phyloP scores from a whole-genome alignment of 2,329 filamentous ascomycete genomes.

The Colletotrichum noveboracense region DNA sequence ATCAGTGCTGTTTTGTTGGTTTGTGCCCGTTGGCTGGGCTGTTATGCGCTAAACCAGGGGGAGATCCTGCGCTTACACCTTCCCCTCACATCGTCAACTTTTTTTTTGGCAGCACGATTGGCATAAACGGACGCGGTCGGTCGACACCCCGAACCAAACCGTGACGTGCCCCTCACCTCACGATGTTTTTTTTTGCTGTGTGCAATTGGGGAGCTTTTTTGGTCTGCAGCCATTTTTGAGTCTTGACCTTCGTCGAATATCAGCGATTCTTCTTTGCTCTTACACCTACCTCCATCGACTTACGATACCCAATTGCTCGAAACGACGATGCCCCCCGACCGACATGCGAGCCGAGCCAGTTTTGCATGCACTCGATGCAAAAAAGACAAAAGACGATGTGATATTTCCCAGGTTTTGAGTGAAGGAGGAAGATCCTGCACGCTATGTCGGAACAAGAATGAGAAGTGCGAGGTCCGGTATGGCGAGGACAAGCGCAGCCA shows the following conservation, averaged over 20 bases:
- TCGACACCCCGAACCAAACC: background rate
- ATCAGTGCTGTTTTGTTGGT: background rate
- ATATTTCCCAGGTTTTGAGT: conserved; percentile 8
- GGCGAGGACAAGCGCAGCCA: conserved; percentile 18
- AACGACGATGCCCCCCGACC: conserved; percentile 5
- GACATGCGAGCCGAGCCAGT: conserved; percentile 17
- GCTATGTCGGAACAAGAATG: conserved; percentile 14
- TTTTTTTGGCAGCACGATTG: background rate
- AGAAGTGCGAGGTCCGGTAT: conserved; percentile 15
- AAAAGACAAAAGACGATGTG: conserved; percentile 16
- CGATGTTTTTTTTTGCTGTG: background rate
- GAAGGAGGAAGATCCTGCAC: conserved; percentile 6
- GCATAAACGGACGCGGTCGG: background rate
- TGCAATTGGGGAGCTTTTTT: background rate
- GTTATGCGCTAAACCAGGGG: background rate
- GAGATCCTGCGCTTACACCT: background rate
- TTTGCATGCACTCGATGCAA: conserved; percentile 18
- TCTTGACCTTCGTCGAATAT: accelerated
- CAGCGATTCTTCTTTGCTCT: background rate
- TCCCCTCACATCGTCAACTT: background rate
- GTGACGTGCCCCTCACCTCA: background rate
- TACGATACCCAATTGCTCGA: background rate
- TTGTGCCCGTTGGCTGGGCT: background rate
- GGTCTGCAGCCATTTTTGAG: background rate
- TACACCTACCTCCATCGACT: background rate